Base-by-base conservation (phyloP, 2,329 filamentous ascomycete genomes). In the Exophiala alcalophila region DNA sequence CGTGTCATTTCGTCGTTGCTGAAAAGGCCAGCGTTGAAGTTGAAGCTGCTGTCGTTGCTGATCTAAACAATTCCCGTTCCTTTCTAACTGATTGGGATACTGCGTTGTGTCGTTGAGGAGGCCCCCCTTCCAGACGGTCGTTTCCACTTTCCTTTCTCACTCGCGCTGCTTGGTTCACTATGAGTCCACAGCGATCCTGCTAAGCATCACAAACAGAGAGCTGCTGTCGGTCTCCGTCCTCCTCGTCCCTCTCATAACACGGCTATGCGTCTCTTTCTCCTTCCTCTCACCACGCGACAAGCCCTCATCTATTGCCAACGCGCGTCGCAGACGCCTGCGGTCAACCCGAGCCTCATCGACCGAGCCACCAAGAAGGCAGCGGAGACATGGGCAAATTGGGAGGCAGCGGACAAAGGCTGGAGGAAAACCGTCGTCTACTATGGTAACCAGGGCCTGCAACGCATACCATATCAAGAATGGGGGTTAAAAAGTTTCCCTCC, bases 401-500 rank as follows among this genome's bases (percentile, higher is more conserved):
- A 97, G 66, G 81, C 84, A 63, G 84, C 83, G 54, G 81, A 90
- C 12, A 74, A 73, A 30, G 86, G 86, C 40, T 97, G 92, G 92
- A 88, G 96, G 72, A 88, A 84, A 61, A 80, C 80, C 56, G 75
- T 96, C 14, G 91, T 92, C 38, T 74, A 77, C 46, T 94, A 91
- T 65, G 92, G 92, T 42, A 96, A 98, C 67, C 72, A 80, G 34
- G 80, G 87, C 11, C 78, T 98, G 49, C 82, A 86, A 57, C 80
- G 87, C 50, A 94, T 98, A 58, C 86, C 92, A 2, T 96, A 86
- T 63, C 86, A 97, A 67, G 92, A 98, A 82, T 98, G 92, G 92
- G 89, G 87, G 0, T 74, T 98, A 55, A 97, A 97, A 70, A 94
- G 88, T 24, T 83, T 98, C 38, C 92, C 92, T 30, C 83, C 90